Evolutionary conservation across 768 basidiomycete species (phyloP).

Genomic region (button mushroom (Agaricus bisporus)): DNA sequence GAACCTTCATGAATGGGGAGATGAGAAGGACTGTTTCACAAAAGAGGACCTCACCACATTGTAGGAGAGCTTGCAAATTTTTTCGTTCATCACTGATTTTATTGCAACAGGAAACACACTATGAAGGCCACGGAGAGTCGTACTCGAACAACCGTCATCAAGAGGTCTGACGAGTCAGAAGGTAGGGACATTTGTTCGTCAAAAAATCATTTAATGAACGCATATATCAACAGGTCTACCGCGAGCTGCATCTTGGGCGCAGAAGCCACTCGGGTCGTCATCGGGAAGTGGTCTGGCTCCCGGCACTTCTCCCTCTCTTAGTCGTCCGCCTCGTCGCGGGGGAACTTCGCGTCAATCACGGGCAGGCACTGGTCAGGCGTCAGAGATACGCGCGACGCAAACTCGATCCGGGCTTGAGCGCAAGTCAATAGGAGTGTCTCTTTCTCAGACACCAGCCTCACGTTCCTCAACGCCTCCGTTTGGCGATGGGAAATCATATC

Average conservation of each 20-base stretch:
- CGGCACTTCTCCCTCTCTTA: constrained; percentile 17
- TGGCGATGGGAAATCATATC: constrained; percentile 30
- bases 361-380: constrained; percentile 19
- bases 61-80: constrained; percentile 34
- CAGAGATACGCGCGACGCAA: constrained; percentile 27
- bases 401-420: constrained; percentile 36
- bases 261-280: constrained; percentile 26
- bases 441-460: constrained; percentile 45
- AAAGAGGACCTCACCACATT: constrained; percentile 93
- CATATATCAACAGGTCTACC: constrained; percentile 45
- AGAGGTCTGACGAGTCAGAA: constrained; percentile 62
- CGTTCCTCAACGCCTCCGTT: constrained; percentile 52
- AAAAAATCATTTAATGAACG: constrained; percentile 1
- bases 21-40: constrained; percentile 96
- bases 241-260: constrained; percentile 60
- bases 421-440: constrained; percentile 35
- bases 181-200: constrained; percentile 23
- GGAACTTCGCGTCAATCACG: constrained; percentile 42
- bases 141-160: constrained; percentile 36
- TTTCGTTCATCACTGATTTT: constrained; percentile 9
- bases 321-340: constrained; percentile 38
- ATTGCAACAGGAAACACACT: constrained; percentile 69
- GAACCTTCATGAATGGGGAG: constrained; percentile 97
- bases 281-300: constrained; percentile 8
- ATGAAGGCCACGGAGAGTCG: constrained; percentile 84